These are phyloP conservation scores for Tinospora cordifolia DNA, from an alignment of 164 flowering plant genomes.

Conservation along the genomic window DNA sequence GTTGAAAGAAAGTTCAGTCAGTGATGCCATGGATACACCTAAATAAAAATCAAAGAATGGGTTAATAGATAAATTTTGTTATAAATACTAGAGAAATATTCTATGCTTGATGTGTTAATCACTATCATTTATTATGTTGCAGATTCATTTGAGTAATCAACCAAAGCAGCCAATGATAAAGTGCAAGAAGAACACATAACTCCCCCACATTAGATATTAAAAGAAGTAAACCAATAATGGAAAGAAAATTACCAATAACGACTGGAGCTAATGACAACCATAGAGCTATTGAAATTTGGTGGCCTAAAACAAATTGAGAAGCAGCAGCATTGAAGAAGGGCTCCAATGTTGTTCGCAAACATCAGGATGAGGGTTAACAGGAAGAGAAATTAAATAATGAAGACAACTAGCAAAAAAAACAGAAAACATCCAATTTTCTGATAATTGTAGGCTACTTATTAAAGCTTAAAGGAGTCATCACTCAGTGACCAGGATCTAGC, in stretches of 20 bases:
- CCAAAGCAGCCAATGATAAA: too few relatives aligned
- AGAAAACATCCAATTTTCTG: too few relatives aligned
- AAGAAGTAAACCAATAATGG: background rate
- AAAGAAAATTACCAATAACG: conserved; percentile 36
- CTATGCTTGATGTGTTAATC: too few relatives aligned
- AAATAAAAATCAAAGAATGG: conserved; percentile 4
- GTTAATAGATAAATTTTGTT: background rate
- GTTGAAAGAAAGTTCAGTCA: conserved; percentile 65
- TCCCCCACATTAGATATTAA: background rate
- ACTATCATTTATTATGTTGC: too few relatives aligned
- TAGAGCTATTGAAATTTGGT: conserved; percentile 45
- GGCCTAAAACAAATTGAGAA: conserved; percentile 60
- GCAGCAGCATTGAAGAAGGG: conserved; percentile 64
- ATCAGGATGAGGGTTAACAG: conserved; percentile 12
- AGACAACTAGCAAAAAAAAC: background rate
- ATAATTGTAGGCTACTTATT: too few relatives aligned
- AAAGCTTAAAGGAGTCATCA: too few relatives aligned
- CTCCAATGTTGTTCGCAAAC: conserved; percentile 40
- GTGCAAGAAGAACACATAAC: background rate
- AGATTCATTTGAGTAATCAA: too few relatives aligned
- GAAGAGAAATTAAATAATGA: background rate
- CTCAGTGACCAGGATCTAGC: too few relatives aligned
- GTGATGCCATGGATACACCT: conserved; percentile 70
- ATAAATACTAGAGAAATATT: background rate
- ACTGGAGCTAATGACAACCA: conserved; percentile 66